Conservation (phyloP, 495 filamentous ascomycete species). For the Podospora comata region DNA sequence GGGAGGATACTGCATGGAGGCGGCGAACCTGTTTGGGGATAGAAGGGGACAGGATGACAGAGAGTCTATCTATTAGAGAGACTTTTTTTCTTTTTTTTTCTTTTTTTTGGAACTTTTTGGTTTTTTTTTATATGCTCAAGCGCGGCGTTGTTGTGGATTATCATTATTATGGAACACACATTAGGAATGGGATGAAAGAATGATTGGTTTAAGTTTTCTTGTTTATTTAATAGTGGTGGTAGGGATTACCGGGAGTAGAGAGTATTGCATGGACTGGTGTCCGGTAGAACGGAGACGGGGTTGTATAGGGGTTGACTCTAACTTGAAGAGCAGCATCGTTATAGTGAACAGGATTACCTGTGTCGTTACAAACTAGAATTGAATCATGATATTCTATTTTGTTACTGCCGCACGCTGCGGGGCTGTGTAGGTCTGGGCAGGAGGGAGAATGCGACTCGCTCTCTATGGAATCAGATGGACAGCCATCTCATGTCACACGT, state of each 20-base stretch:
- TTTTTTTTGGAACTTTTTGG: neutral
- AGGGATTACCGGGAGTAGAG: neutral
- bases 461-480: neutral
- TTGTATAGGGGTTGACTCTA: neutral
- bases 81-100: neutral
- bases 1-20: constrained; percentile 84
- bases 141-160: constrained; percentile 13
- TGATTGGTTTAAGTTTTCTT: neutral
- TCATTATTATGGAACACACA: neutral
- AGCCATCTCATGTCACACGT: neutral
- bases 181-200: neutral
- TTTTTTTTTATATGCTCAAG: constrained; percentile 28
- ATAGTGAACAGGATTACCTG: neutral
- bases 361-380: neutral
- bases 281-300: neutral
- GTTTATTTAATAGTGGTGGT: neutral
- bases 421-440: neutral
- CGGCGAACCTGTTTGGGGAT: constrained; percentile 75
- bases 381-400: neutral
- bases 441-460: neutral
- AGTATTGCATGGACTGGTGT: neutral
- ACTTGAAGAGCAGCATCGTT: neutral
- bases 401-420: neutral
- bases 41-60: constrained; percentile 31
- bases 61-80: constrained; percentile 33